Conservation (phyloP, 106 monocot species). For the Gastrodia elata region DNA sequence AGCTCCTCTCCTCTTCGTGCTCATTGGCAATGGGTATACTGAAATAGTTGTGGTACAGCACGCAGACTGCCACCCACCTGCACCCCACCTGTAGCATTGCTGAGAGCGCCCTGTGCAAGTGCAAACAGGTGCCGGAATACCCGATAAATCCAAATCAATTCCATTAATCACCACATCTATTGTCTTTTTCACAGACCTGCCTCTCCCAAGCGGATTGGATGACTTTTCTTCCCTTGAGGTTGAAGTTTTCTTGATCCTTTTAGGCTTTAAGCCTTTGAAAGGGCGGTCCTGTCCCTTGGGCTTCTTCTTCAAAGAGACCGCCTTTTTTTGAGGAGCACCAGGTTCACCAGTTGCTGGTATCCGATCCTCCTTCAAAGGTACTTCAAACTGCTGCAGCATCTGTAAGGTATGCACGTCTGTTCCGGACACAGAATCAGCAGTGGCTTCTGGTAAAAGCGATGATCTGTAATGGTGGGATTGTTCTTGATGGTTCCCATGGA, state of each 20-base stretch:
- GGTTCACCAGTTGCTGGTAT: constrained; percentile 8
- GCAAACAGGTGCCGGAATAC: constrained; percentile 44
- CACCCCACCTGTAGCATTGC: constrained; percentile 48
- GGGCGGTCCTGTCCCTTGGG: constrained; percentile 20
- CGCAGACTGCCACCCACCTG: constrained; percentile 52
- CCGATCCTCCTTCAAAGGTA: constrained; percentile 18
- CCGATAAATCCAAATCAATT: constrained; percentile 42
- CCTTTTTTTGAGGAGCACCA: constrained; percentile 4
- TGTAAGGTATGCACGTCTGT: constrained; percentile 25
- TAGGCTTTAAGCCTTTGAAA: constrained; percentile 40
- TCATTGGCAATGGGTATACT: constrained; percentile 39
- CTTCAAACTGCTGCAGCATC: constrained; percentile 28
- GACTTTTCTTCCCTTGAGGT: constrained; percentile 15
- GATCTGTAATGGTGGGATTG: constrained; percentile 6
- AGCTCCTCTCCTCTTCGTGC: constrained; percentile 34
- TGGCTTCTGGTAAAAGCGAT: constrained; percentile 5
- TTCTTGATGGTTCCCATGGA: constrained; percentile 19
- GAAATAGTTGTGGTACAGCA: constrained; percentile 45
- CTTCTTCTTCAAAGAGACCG: constrained; percentile 31
- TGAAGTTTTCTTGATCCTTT: constrained; percentile 46
- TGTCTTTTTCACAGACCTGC: constrained; percentile 29
- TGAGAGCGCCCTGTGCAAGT: constrained; percentile 36
- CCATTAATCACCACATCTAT: constrained; percentile 42
- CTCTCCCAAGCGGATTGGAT: constrained; percentile 9
- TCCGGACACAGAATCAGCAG: constrained; percentile 10